A percentile compares a stretch with the other conserved stretches of the same genome.
Evolutionary conservation across 192 early-diverging fungal genomes (phyloP).

Genomic region (Gryganskiella cystojenkinii): DNA sequence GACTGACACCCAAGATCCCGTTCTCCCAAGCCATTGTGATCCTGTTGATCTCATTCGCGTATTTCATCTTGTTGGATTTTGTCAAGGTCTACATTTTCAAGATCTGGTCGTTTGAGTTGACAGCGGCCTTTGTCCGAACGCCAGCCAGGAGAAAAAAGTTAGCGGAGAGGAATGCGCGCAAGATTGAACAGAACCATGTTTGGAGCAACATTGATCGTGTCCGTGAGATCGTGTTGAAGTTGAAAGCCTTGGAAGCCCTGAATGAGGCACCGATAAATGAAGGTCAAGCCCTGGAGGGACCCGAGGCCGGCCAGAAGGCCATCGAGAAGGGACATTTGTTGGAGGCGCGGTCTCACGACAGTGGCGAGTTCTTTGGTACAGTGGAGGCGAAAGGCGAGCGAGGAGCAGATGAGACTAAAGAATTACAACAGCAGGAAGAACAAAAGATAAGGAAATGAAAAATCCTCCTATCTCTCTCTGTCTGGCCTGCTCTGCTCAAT

Average conservation of each 20-base stretch:
- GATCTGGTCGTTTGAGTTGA: slow-evolving; percentile 91
- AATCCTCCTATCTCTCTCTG: no score
- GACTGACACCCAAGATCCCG: slow-evolving; percentile 77
- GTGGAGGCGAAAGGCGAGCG: background rate
- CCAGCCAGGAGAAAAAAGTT: slow-evolving; percentile 72
- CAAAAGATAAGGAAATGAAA: no score
- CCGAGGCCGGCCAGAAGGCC: no score
- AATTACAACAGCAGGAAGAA: no score
- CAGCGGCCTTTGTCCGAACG: slow-evolving; percentile 84
- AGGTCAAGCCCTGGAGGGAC: slow-evolving; percentile 13
- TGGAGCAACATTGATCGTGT: slow-evolving; percentile 49
- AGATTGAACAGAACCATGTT: slow-evolving; percentile 59
- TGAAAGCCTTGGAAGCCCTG: slow-evolving; percentile 48
- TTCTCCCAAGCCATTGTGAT: slow-evolving; percentile 79
- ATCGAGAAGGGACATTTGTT: no score
- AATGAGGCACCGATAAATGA: slow-evolving; percentile 18
- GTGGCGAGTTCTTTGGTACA: background rate
- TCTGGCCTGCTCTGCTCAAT: no score
- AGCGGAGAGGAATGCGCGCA: slow-evolving; percentile 56
- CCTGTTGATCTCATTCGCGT: slow-evolving; percentile 78
- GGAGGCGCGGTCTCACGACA: no score
- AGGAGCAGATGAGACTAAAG: background rate
- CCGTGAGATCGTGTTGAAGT: slow-evolving; percentile 47
- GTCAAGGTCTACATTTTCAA: slow-evolving; percentile 90
- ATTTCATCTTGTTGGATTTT: slow-evolving; percentile 85